Evolutionary conservation across 768 basidiomycete species (phyloP), one percentile per base, ranked within the genome.

Genomic region (Phaeolepiota aurea): DNA sequence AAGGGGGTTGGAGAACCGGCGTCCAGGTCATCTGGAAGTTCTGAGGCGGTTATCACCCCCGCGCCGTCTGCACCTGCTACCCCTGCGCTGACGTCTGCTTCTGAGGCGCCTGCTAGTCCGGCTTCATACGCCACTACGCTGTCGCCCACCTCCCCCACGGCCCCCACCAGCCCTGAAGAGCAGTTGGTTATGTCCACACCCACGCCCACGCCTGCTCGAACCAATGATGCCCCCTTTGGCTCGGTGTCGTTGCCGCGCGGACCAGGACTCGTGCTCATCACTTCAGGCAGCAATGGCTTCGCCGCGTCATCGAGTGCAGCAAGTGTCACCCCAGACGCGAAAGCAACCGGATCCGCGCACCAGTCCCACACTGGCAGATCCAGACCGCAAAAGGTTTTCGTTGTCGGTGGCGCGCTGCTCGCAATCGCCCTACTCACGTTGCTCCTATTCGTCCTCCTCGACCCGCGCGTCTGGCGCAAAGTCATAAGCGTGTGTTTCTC

Each of bases 391-490:
- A 32, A 41, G 32, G 4, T 34, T 18, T 7, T 34, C 9, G n/a
- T 41, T 5, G 14, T 41, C 15, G 32, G 40, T 5, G 30, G 31
- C 9, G 20, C 33, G 5, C 7, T 41, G 15, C n/a, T 16, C 19
- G 32, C 5, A 13, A 20, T 41, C 5, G 31, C 30, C 18, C 7
- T 41, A 5, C 20, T 41, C 30, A 33, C 31, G 18, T 20, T 41
- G 10, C 3, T 14, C 40, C n/a, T 32, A 4, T 41, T 9, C 20
- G 12, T 41, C 20, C 5, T 41, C 13, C 9, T 41, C 5, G 20
- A 40, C 16, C 38, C 38, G n/a, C 38, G 40, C 14, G 13, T 41
- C 20, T 35, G 33, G 33, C n/a, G 7, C 25, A 28, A 19, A 15
- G 28, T 31, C 28, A 31, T 31, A 14, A 7, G 25, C n/a, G 25